Conservation (phyloP, 2,329 filamentous ascomycete genomes). For the Verticillium dahliae region DNA sequence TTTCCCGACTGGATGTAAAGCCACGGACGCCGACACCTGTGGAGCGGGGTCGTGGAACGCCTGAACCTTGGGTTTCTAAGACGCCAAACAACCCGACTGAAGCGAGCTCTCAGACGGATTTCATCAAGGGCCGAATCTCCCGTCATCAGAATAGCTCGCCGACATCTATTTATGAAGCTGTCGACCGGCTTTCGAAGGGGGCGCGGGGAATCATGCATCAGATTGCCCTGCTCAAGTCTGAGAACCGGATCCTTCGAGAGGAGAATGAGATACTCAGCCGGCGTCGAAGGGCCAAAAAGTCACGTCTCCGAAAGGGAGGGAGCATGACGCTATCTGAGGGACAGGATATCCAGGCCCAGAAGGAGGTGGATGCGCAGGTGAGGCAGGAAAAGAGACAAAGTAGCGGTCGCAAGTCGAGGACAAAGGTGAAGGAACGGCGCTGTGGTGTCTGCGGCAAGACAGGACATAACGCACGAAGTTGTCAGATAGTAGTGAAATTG, state of each 20-base stretch:
- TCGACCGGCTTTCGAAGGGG: too few species aligned
- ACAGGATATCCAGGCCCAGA: too few species aligned
- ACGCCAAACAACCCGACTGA: too few species aligned
- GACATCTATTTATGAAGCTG: not conserved
- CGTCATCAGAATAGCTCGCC: not conserved
- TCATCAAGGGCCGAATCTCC: too few species aligned
- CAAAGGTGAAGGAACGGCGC: not conserved
- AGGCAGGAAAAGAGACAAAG: not conserved
- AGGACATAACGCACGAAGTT: not conserved
- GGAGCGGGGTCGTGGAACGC: too few species aligned
- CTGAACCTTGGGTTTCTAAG: too few species aligned
- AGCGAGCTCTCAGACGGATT: too few species aligned
- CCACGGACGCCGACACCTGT: too few species aligned
- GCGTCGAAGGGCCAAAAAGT: not conserved
- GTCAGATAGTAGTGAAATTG: not conserved
- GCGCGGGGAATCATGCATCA: not conserved
- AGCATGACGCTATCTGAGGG: too few species aligned
- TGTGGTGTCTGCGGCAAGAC: not conserved
- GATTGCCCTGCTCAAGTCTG: constrained; percentile 16
- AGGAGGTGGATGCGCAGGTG: not conserved
- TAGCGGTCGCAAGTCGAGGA: not conserved
- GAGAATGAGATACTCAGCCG: not conserved
- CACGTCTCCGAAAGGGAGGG: too few species aligned
- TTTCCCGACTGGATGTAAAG: not conserved
- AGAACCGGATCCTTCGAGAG: not conserved